Base-by-base conservation (phyloP, 495 filamentous ascomycete genomes). In the Xylaria venustula region DNA sequence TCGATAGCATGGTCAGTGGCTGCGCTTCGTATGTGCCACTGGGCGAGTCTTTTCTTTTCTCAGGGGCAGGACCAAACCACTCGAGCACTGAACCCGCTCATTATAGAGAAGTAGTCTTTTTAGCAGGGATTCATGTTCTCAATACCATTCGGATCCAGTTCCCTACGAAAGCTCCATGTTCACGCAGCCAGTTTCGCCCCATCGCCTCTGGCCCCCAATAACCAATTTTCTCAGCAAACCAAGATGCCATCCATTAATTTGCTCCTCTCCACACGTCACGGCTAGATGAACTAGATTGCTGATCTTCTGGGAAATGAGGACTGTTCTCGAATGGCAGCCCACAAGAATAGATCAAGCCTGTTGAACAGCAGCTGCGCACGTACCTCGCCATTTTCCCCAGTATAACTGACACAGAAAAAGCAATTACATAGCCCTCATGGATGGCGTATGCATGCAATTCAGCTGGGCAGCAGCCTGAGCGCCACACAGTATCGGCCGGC, bases 391-490 rank as follows among this genome's bases (percentile, higher is more conserved):
- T 19, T 42, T 52, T 45, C 37, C 47, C 57, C 48, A 20, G 34
- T 52, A 25, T 32, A 52, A 26, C 36, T 17, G 48, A 19, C 42
- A 37, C 14, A 36, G 22, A 36, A 50, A 60, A 52, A 60, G 57
- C 34, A 36, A 58, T 17, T 2, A 51, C 17, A 40, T 12, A 32
- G 40, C 45, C 6, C 12, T 12, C 20, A 51, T 11, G 32, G 36
- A 45, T 32, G 25, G 36, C 36, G 34, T 36, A 51, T 60, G 57
- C 57, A 60, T 60, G 40, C 40, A 60, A 52, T 50, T 49, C 56
- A 49, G 36, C 44, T 44, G 20, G 36, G 30, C 41, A 48, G 26
- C n/a, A 48, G 26, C n/a, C 25, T 44, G 17, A 37, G 57, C 37
- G 57, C 46, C 49, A 60, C 49, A 42, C 36, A 34, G 57, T 30